A percentile compares a stretch with the other conserved stretches of the same genome.
phyloP scores from a whole-genome alignment of 805 yeast species.

The Wickerhamomyces hampshirensis region DNA sequence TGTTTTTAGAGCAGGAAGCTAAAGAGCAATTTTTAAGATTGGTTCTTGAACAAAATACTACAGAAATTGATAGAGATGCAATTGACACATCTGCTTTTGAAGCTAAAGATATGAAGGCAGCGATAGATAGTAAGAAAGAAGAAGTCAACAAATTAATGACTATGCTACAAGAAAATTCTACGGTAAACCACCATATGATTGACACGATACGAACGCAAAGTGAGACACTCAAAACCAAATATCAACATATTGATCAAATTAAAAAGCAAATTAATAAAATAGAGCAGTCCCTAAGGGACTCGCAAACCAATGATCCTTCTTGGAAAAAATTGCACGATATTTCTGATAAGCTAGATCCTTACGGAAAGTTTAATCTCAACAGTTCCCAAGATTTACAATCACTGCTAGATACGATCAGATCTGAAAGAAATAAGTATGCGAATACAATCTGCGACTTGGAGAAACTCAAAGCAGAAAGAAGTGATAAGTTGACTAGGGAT shows the following conservation, averaged over 20 bases:
- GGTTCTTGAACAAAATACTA: conserved; percentile 33
- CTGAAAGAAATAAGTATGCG: not conserved
- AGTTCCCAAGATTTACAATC: not conserved
- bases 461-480: not conserved
- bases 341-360: not conserved
- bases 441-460: not conserved
- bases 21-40: conserved; percentile 59
- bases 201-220: not conserved
- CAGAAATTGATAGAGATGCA: conserved; percentile 29
- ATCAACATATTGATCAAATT: not conserved
- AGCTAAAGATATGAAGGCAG: conserved; percentile 21
- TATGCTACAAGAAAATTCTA: not conserved
- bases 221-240: not conserved
- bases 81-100: conserved; percentile 27
- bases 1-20: conserved; percentile 68
- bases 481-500: not conserved
- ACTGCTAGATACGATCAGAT: not conserved
- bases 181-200: not conserved
- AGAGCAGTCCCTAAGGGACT: not conserved
- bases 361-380: not conserved
- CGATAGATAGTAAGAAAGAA: conserved; percentile 1
- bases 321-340: too few species aligned
- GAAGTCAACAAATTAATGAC: not conserved
- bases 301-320: not conserved
- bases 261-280: not conserved